Evolutionary conservation across 2,329 filamentous ascomycete species (phyloP).

Genomic region (Sporothrix pallida): DNA sequence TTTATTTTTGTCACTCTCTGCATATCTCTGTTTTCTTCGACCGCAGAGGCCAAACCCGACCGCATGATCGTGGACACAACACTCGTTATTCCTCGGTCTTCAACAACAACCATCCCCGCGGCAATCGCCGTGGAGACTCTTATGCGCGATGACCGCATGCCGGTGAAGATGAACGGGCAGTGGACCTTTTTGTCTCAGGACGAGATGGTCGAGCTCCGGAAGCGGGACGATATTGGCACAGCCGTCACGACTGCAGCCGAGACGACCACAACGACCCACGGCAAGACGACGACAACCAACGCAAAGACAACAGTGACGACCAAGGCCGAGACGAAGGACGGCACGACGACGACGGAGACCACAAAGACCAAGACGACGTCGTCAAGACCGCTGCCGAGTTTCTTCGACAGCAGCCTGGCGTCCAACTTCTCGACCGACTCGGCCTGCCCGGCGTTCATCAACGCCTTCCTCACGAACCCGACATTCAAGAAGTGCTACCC

Average conservation of each 20-base stretch:
- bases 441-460: slow-evolving; percentile 71
- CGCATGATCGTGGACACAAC: slow-evolving; percentile 27
- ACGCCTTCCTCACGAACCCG: slow-evolving; percentile 66
- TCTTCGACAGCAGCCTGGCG: slow-evolving; percentile 70
- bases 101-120: slow-evolving; percentile 35
- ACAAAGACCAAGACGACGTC: slow-evolving; percentile 42
- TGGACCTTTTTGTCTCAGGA: slow-evolving; percentile 49
- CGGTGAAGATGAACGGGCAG: slow-evolving; percentile 44
- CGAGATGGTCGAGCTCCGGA: slow-evolving; percentile 41
- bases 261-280: slow-evolving; percentile 25
- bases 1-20: slow-evolving; percentile 41
- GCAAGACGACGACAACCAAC: slow-evolving; percentile 35
- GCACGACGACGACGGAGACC: slow-evolving; percentile 37
- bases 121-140: slow-evolving; percentile 43
- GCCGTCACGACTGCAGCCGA: slow-evolving; percentile 32
- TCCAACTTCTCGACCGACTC: slow-evolving; percentile 64
- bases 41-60: slow-evolving; percentile 31
- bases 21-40: slow-evolving; percentile 38
- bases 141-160: slow-evolving; percentile 47
- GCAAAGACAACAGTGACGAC: slow-evolving; percentile 33
- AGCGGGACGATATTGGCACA: slow-evolving; percentile 34
- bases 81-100: slow-evolving; percentile 37
- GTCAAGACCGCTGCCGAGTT: slow-evolving; percentile 59
- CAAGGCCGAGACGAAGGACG: slow-evolving; percentile 27
- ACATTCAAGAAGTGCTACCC: slow-evolving; percentile 79